Evolutionary conservation across 345 rosid genomes (phyloP).

Genomic region (Populus tremula): DNA sequence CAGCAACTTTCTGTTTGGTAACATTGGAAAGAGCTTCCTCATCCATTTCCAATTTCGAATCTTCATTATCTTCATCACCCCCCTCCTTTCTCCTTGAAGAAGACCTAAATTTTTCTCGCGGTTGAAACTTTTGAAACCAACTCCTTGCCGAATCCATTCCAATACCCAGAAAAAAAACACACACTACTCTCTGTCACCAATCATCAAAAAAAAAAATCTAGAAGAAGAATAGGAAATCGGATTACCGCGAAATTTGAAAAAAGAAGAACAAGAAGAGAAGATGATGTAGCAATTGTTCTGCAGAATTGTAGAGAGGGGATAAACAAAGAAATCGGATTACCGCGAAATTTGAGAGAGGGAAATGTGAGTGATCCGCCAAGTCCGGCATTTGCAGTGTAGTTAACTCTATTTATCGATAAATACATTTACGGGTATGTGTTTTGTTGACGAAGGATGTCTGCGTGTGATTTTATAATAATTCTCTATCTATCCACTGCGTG

Average conservation of each 20-base stretch:
- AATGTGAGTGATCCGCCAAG: constrained; percentile 22
- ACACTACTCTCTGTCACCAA: background rate
- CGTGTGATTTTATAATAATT: no score
- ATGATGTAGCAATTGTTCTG: background rate
- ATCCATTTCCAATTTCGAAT: background rate
- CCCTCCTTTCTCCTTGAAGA: constrained; percentile 18
- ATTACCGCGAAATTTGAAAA: background rate
- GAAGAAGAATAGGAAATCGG: no score
- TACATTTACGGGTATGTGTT: background rate
- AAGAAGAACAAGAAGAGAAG: background rate
- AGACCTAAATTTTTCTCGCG: constrained; percentile 45
- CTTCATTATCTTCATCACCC: background rate
- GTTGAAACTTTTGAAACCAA: constrained; percentile 72
- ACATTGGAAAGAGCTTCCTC: constrained; percentile 15
- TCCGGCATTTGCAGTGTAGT: background rate
- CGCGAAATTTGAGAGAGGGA: constrained; percentile 22
- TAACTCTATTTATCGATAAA: background rate
- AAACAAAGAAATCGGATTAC: constrained; percentile 37
- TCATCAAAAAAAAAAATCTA: background rate
- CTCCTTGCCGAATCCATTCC: constrained; percentile 75
- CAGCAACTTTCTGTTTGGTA: constrained; percentile 80
- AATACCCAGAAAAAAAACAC: background rate
- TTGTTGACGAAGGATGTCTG: no score
- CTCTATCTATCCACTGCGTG: no score
- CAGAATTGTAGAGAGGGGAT: background rate